Evolutionary conservation across 2,329 filamentous ascomycete species (phyloP).

Genomic region (Helminthosporium solani): DNA sequence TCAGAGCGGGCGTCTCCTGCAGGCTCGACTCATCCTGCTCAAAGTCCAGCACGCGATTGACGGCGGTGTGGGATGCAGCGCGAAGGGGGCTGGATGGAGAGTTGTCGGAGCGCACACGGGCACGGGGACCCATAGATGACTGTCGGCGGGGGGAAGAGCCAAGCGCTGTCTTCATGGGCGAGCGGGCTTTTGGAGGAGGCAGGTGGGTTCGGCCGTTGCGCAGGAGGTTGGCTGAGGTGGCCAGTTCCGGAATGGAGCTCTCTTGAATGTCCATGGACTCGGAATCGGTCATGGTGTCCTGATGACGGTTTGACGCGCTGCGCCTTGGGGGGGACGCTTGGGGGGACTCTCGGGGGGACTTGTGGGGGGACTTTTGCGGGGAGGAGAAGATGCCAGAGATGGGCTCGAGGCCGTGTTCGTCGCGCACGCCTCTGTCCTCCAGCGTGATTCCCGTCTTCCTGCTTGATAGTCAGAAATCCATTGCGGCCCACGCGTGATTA

Average conservation of each 20-base stretch:
- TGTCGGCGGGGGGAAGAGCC: constrained; percentile 62
- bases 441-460: constrained; percentile 90
- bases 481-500: constrained; percentile 4
- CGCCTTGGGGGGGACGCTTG: constrained; percentile 57
- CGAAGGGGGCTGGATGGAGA: constrained; percentile 29
- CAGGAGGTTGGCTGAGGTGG: constrained; percentile 48
- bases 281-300: constrained; percentile 48
- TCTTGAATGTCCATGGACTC: constrained; percentile 65
- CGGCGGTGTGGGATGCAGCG: constrained; percentile 40
- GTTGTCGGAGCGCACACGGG: constrained; percentile 53
- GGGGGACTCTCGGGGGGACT: too few species aligned
- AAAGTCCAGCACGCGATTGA: constrained; percentile 60
- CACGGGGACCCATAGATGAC: constrained; percentile 57
- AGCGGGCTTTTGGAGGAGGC: constrained; percentile 55
- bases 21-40: constrained; percentile 41
- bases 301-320: constrained; percentile 26
- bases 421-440: constrained; percentile 74
- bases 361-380: constrained; percentile 66
- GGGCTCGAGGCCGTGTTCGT: constrained; percentile 89
- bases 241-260: constrained; percentile 55
- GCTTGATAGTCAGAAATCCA: constrained; percentile 12
- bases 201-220: constrained; percentile 48
- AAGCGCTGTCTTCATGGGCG: constrained; percentile 64
- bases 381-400: constrained; percentile 88
- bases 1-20: constrained; percentile 35